phyloP scores from a whole-genome alignment of 2,329 filamentous ascomycete genomes.

The Xylaria hypoxylon region DNA sequence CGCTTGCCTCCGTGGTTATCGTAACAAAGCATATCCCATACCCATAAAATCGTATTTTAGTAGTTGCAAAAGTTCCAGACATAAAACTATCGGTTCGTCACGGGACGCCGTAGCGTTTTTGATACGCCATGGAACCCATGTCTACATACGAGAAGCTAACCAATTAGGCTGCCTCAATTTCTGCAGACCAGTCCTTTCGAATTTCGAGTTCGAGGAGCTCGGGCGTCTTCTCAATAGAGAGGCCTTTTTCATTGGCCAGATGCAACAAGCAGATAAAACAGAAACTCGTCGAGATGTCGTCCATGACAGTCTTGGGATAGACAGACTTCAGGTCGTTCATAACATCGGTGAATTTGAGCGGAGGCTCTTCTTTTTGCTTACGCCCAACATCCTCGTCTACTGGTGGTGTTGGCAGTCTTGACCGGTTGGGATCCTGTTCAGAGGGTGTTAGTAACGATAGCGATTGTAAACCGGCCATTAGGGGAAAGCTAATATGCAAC shows the following conservation, averaged over 20 bases:
- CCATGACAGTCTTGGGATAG: conserved; percentile 86
- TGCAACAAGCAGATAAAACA: conserved; percentile 96
- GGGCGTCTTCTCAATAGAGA: conserved; percentile 76
- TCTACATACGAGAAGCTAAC: neutral
- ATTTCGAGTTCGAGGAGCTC: conserved; percentile 71
- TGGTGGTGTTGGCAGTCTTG: conserved; percentile 49
- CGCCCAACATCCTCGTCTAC: conserved; percentile 46
- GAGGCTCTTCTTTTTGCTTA: conserved; percentile 57
- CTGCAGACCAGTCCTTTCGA: conserved; percentile 70
- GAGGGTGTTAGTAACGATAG: conserved; percentile 29
- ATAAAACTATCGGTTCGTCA: neutral
- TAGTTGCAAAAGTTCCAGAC: conserved; percentile 6
- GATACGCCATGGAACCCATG: neutral
- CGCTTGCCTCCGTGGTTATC: conserved; percentile 7
- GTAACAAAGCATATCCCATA: conserved; percentile 28
- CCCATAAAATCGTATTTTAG: conserved; percentile 7
- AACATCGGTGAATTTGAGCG: conserved; percentile 86
- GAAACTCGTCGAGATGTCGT: conserved; percentile 91
- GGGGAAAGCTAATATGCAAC: conserved; percentile 42
- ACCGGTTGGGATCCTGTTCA: conserved; percentile 45
- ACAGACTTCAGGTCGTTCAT: conserved; percentile 90
- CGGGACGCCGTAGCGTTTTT: neutral
- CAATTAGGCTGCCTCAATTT: conserved; percentile 56
- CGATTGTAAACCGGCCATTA: conserved; percentile 9
- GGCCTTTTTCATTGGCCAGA: conserved; percentile 90